Evolutionary conservation across 202 grass and related monocot species (phyloP).

Genomic region (Eragrostis tef): DNA sequence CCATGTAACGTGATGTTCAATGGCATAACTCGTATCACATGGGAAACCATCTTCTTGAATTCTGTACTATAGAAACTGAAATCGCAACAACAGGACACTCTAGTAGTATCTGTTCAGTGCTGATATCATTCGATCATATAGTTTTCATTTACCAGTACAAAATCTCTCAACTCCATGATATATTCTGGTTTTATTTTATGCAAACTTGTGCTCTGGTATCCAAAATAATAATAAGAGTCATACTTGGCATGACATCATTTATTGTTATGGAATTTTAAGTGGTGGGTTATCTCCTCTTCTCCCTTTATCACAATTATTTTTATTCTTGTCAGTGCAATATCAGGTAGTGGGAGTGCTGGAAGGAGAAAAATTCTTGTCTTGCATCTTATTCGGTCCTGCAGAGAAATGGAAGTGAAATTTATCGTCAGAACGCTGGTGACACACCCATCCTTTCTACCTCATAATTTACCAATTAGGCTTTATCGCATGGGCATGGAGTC

Average conservation of each 20-base stretch:
- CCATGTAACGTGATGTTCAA: constrained; percentile 7
- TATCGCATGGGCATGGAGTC: background rate
- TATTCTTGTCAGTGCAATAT: constrained; percentile 61
- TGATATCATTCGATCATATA: background rate
- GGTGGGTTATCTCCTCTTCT: constrained; percentile 22
- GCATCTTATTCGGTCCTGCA: constrained; percentile 86
- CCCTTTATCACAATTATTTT: constrained; percentile 37
- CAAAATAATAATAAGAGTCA: constrained; percentile 12
- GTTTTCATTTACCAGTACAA: background rate
- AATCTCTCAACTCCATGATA: background rate
- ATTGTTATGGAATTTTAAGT: background rate
- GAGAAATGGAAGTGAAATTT: constrained; percentile 98
- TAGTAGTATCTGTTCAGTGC: constrained; percentile 28
- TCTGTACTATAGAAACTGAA: constrained; percentile 24
- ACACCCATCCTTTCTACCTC: constrained; percentile 34
- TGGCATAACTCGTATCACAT: background rate
- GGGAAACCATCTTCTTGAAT: constrained; percentile 6
- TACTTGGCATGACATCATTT: constrained; percentile 27
- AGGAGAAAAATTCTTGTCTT: constrained; percentile 82
- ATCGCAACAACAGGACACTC: constrained; percentile 9
- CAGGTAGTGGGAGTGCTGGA: constrained; percentile 80
- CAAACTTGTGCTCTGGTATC: constrained; percentile 5
- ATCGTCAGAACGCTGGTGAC: constrained; percentile 93
- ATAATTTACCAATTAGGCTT: constrained; percentile 14
- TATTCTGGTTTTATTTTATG: constrained; percentile 12